These are phyloP conservation scores for Trametes punicea DNA, from an alignment of 768 basidiomycete species.

Conservation along the genomic window DNA sequence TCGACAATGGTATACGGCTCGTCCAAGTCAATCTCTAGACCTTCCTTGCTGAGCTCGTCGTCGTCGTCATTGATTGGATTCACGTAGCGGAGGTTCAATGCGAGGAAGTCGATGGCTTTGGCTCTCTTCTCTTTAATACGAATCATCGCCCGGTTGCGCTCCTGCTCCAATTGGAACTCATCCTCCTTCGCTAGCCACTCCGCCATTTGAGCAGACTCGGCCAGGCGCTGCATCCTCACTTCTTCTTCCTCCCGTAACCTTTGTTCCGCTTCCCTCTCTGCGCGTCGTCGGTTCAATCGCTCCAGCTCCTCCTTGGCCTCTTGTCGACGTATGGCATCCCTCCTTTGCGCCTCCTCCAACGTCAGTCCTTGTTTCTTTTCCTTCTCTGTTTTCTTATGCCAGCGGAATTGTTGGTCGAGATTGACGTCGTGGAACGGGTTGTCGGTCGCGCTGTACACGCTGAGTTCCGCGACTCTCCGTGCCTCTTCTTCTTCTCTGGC, in stretches of 20 bases:
- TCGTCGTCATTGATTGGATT: constrained; percentile 67
- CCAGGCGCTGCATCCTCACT: constrained; percentile 77
- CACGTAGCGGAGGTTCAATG: constrained; percentile 92
- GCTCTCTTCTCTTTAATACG: constrained; percentile 94
- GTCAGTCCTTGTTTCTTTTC: constrained; percentile 86
- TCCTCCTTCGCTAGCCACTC: constrained; percentile 98
- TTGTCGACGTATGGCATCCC: constrained; percentile 75
- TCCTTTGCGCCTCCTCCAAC: constrained; percentile 70
- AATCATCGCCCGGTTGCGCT: constrained; percentile 85
- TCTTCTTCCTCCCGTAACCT: constrained; percentile 91
- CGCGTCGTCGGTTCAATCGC: constrained; percentile 81
- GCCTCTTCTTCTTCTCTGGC: constrained; percentile 86
- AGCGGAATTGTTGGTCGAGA: constrained; percentile 92
- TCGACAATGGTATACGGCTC: constrained; percentile 98
- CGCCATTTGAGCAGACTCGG: constrained; percentile 96
- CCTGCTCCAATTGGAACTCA: constrained; percentile 95
- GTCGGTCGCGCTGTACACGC: constrained; percentile 93
- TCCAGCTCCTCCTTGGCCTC: constrained; percentile 97
- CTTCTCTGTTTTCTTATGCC: constrained; percentile 98
- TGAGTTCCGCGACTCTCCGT: constrained; percentile 89
- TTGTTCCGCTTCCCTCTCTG: constrained; percentile 90
- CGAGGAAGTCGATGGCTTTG: constrained; percentile 97
- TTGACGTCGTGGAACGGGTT: constrained; percentile 99
- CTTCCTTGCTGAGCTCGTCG: constrained; percentile 66
- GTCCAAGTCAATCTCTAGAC: constrained; percentile 95